Percentiles rank a stretch among this genome's conserved stretches.
Conservation (phyloP, 371 early-diverging fungal species). For the Apophysomyces trapeziformis region DNA sequence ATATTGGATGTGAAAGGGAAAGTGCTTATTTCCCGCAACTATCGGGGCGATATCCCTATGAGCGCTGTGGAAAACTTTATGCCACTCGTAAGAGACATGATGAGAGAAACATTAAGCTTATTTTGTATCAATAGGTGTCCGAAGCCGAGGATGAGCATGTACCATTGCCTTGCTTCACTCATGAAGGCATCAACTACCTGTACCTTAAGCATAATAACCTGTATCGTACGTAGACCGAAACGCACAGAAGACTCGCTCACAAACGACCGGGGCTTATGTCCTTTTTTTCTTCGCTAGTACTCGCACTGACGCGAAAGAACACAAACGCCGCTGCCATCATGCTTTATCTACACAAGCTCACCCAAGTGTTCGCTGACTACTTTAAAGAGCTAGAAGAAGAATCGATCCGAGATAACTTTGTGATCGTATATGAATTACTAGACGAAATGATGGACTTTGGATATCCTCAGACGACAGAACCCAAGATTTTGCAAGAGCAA, state of each 20-base stretch:
- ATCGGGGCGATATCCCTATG: conserved; percentile 90
- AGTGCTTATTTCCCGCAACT: conserved; percentile 90
- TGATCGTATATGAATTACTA: conserved; percentile 93
- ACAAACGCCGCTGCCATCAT: conserved; percentile 95
- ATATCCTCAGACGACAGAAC: conserved; percentile 97
- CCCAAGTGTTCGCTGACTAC: conserved; percentile 95
- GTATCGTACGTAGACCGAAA: conserved; percentile 73
- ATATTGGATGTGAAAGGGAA: conserved; percentile 95
- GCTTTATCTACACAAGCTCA: conserved; percentile 92
- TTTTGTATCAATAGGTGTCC: conserved; percentile 38
- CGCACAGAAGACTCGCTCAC: not conserved
- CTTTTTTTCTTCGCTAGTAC: conserved; percentile 56
- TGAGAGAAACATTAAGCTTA: not conserved
- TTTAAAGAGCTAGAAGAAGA: conserved; percentile 99
- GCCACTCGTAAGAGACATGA: conserved; percentile 71
- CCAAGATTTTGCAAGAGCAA: conserved; percentile 94
- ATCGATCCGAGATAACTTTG: conserved; percentile 94
- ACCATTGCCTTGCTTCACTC: conserved; percentile 88
- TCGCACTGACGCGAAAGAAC: conserved; percentile 96
- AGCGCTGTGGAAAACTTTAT: conserved; percentile 95
- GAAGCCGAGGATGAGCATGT: conserved; percentile 95
- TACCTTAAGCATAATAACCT: conserved; percentile 95
- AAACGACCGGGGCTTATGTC: not conserved
- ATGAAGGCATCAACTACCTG: conserved; percentile 93
- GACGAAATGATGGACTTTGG: conserved; percentile 99